These are phyloP conservation scores for Polyporus arcularius DNA, from an alignment of 768 basidiomycete genomes.

Conservation along the genomic window DNA sequence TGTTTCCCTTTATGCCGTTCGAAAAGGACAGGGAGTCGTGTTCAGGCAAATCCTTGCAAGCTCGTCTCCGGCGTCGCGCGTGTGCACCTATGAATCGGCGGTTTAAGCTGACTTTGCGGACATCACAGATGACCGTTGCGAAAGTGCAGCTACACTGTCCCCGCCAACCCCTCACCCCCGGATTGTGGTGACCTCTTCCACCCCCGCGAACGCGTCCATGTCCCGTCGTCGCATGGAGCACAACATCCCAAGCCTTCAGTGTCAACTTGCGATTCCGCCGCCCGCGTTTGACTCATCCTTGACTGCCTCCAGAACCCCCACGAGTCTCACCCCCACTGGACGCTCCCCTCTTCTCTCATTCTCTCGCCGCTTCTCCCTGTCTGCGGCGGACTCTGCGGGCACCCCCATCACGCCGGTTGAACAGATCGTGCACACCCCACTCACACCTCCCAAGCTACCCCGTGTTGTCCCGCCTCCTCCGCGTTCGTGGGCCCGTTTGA, in stretches of 20 bases:
- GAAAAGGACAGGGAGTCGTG: too few relatives aligned
- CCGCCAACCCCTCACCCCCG: neutral
- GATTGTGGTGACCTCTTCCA: neutral
- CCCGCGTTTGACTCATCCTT: neutral
- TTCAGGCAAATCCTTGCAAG: too few relatives aligned
- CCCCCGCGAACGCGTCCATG: conserved; percentile 9
- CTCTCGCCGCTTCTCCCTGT: conserved; percentile 1
- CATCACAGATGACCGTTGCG: neutral
- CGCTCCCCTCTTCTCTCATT: neutral
- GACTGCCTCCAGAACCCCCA: neutral
- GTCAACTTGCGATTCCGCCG: conserved; percentile 5
- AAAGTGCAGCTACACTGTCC: neutral
- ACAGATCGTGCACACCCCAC: conserved; percentile 16
- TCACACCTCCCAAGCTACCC: conserved; percentile 12
- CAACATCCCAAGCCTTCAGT: conserved; percentile 15
- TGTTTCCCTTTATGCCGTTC: too few relatives aligned
- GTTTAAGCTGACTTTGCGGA: neutral
- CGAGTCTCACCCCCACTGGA: neutral
- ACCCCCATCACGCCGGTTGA: conserved; percentile 14
- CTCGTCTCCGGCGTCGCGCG: too few relatives aligned
- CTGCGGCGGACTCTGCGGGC: neutral
- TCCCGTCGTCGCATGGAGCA: conserved; percentile 14
- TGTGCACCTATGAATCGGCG: too few relatives aligned
- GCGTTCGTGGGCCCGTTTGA: conserved; percentile 10
- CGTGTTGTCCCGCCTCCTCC: conserved; percentile 8